Evolutionary conservation across 176 grass and related monocot species (phyloP).

Genomic region (Dactylis glomerata): DNA sequence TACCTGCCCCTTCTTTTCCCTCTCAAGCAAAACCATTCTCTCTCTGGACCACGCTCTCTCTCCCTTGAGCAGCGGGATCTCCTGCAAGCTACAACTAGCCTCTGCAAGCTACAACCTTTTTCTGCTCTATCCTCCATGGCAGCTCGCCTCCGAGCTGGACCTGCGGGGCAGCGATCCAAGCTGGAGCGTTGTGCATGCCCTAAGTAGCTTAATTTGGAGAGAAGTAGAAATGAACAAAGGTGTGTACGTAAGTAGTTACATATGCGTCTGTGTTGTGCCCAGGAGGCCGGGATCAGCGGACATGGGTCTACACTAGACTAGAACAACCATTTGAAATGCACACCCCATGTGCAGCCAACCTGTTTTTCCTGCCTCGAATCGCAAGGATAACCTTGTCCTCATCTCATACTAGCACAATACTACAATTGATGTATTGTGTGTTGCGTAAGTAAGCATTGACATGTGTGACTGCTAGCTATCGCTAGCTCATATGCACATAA

Average conservation of each 20-base stretch:
- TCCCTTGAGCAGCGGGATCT: no score
- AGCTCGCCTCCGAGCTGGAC: no score
- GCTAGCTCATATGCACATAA: not conserved
- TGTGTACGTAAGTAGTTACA: constrained; percentile 1
- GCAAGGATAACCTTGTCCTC: constrained; percentile 3
- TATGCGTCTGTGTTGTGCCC: constrained; percentile 22
- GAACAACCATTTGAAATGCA: not conserved
- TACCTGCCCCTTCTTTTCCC: no score
- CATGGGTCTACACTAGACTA: constrained; percentile 9
- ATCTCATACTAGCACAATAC: not conserved
- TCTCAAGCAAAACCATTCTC: no score
- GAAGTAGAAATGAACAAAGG: constrained; percentile 1
- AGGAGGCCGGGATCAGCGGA: constrained; percentile 49
- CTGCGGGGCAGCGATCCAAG: no score
- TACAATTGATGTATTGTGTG: not conserved
- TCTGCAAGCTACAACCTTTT: no score
- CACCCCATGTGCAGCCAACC: constrained; percentile 33
- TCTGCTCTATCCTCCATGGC: no score
- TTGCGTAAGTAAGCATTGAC: constrained; percentile 7
- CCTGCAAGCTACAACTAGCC: no score
- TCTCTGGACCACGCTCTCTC: no score
- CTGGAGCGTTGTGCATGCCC: no score
- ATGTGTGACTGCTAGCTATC: constrained; percentile 21
- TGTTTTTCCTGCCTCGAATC: not conserved
- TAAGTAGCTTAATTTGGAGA: not conserved